These are phyloP conservation scores for Neopestalotiopsis sp. DNA, from an alignment of 2,329 filamentous ascomycete species.

Conservation along the genomic window DNA sequence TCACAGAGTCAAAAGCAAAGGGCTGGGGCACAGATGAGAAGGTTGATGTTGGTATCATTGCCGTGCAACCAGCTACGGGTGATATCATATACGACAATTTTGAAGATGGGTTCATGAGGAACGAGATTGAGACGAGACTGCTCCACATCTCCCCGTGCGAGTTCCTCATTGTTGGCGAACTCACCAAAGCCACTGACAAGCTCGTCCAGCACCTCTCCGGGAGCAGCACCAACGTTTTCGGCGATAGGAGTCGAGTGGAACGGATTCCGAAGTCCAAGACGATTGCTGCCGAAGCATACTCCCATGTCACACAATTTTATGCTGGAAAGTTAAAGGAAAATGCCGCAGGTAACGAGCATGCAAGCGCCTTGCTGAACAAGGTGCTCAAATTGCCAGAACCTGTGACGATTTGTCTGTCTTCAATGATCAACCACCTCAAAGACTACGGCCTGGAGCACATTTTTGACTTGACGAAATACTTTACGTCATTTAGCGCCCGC, in stretches of 20 bases:
- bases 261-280: conserved; percentile 77
- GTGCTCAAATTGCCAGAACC: conserved; percentile 84
- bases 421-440: conserved; percentile 92
- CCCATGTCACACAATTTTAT: conserved; percentile 92
- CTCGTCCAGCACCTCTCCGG: conserved; percentile 88
- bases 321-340: conserved; percentile 78
- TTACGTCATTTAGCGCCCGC: conserved; percentile 90
- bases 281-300: conserved; percentile 82
- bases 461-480: conserved; percentile 95
- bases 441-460: conserved; percentile 96
- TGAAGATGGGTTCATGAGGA: conserved; percentile 96
- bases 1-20: conserved; percentile 84
- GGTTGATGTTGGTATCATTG: conserved; percentile 88
- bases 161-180: conserved; percentile 87
- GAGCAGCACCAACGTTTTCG: conserved; percentile 89
- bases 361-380: conserved; percentile 77
- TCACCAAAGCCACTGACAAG: conserved; percentile 92
- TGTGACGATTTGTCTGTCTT: conserved; percentile 89
- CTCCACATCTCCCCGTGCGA: conserved; percentile 96
- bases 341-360: conserved; percentile 57
- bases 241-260: conserved; percentile 87
- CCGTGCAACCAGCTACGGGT: conserved; percentile 93
- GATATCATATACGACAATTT: conserved; percentile 97
- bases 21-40: conserved; percentile 87
- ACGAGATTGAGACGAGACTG: conserved; percentile 92